Evolutionary conservation across 2,329 filamentous ascomycete genomes (phyloP), one percentile per base, ranked within the genome.

Genomic region (Fusarium marasasianum): DNA sequence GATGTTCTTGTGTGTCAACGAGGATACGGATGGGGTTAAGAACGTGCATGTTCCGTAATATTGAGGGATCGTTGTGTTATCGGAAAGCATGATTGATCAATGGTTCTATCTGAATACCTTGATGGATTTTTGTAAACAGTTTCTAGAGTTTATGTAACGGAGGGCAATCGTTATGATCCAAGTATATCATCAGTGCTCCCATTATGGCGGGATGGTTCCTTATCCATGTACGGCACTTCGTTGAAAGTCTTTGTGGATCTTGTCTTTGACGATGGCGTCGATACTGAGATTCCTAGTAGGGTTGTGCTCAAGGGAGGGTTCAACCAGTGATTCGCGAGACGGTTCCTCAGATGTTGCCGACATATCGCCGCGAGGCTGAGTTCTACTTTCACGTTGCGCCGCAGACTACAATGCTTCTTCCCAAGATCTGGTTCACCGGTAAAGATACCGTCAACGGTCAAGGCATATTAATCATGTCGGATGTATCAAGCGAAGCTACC

Each of bases 221-320:
- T 51, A 31, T 51, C 24, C 2, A 17, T 40, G 24, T 24, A 56
- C 8, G 63, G 41, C 17, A 66, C 63, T 31, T 63, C 59, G 1
- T 65, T 60, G 3, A 66, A 65, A 31, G 35, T 65, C 20, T 66
- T 66, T 22, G 12, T 56, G 4, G 24, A 40, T 5, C 35, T 65
- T 3, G 6, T 8, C 0, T 65, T 66, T 11, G 48, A 3, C 2
- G 29, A 65, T 31, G 37, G 29, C 2, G 48, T 43, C 1, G 4
- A 48, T 3, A 66, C 60, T 0, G 41, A 57, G 22, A 48, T 65
- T 4, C 24, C 63, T 2, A 31, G 12, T 8, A 37, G 29, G 37
- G 22, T 48, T 12, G 35, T 64, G 1, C 13, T 66, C 0, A 65
- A 66, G 14, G 63, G 48, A 0, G 60, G 60, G 4, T 65, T 66